phyloP scores from a whole-genome alignment of 2,329 filamentous ascomycete genomes.

The Botrytis squamosa region DNA sequence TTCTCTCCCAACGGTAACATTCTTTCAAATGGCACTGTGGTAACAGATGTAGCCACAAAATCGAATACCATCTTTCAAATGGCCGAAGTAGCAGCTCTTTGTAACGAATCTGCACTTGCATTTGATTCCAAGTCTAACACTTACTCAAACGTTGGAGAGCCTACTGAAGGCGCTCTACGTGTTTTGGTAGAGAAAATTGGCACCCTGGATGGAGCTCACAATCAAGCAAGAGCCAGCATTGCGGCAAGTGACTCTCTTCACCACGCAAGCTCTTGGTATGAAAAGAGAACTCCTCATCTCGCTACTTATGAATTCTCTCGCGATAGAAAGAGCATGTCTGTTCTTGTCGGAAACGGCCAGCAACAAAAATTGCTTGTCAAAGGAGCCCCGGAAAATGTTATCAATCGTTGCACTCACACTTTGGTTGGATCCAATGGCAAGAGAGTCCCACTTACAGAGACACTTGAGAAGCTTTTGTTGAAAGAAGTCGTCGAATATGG shows the following conservation, averaged over 20 bases:
- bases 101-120: constrained; percentile 82
- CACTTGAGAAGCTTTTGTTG: constrained; percentile 67
- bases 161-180: constrained; percentile 89
- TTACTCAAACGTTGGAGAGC: constrained; percentile 85
- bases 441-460: constrained; percentile 68
- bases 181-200: constrained; percentile 94
- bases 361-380: constrained; percentile 87
- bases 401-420: constrained; percentile 85
- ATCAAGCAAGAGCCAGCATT: constrained; percentile 49
- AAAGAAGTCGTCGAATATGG: constrained; percentile 87
- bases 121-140: constrained; percentile 74
- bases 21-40: constrained; percentile 62
- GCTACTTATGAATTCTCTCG: constrained; percentile 96
- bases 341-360: constrained; percentile 70
- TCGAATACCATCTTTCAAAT: constrained; percentile 81
- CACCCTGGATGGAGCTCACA: constrained; percentile 54
- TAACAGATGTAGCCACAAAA: constrained; percentile 65
- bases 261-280: constrained; percentile 81
- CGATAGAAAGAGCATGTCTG: constrained; percentile 99
- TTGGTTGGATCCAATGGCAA: constrained; percentile 77
- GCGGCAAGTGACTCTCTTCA: constrained; percentile 65
- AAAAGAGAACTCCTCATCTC: constrained; percentile 69
- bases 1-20: constrained; percentile 82
- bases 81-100: constrained; percentile 69
- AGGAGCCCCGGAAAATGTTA: constrained; percentile 89